Conservation (phyloP, 139 green algal genomes). For the Chlorella sorokiniana region DNA sequence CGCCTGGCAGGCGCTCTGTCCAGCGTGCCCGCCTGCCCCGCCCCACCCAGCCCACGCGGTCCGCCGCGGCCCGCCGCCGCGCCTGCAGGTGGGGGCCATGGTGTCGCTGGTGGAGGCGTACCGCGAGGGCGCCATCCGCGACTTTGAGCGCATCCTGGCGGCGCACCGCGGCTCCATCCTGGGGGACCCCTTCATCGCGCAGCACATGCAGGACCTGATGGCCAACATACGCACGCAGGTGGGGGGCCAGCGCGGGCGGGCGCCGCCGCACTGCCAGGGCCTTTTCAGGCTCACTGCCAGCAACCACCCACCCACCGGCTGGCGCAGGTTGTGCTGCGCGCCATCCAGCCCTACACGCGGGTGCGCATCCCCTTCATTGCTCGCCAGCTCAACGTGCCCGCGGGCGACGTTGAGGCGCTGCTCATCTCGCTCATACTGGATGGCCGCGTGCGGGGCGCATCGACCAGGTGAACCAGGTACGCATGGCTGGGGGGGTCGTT, state of each 20-base stretch:
- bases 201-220: slow-evolving; percentile 97
- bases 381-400: slow-evolving; percentile 88
- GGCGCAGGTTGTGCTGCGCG: slow-evolving; percentile 85
- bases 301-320: neutral
- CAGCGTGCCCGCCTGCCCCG: neutral
- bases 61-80: slow-evolving; percentile 20
- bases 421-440: slow-evolving; percentile 96
- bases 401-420: slow-evolving; percentile 91
- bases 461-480: slow-evolving; percentile 82
- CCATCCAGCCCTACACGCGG: slow-evolving; percentile 91
- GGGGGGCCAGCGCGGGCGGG: neutral
- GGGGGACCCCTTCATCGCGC: slow-evolving; percentile 95
- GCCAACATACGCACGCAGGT: slow-evolving; percentile 94
- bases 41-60: neutral
- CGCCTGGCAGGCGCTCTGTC: no score
- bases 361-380: slow-evolving; percentile 92
- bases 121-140: slow-evolving; percentile 89
- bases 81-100: slow-evolving; percentile 93
- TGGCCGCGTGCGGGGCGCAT: slow-evolving; percentile 86
- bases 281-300: neutral
- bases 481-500: neutral
- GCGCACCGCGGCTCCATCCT: slow-evolving; percentile 80
- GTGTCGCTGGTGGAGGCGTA: slow-evolving; percentile 95
- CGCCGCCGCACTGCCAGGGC: neutral
- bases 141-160: slow-evolving; percentile 93